Evolutionary conservation across 2,329 filamentous ascomycete genomes (phyloP), one percentile per base, ranked within the genome.

Genomic region (Aspergillus tanneri): DNA sequence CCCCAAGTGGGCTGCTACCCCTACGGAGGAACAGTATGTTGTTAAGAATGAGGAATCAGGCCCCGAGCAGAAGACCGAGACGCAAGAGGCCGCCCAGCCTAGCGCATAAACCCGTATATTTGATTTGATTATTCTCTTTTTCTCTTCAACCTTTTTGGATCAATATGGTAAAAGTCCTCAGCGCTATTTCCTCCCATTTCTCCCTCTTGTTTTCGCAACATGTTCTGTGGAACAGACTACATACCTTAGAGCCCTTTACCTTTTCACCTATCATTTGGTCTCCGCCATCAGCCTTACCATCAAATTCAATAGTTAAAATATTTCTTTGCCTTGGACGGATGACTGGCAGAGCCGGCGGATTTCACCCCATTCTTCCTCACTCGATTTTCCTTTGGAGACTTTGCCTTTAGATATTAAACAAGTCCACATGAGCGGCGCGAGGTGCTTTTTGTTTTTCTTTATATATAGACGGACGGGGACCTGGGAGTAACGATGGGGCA

Each of bases 1-100:
- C 18, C 68, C 74, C 25, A 75, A 74, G 50, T 75, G 73, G 72
- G 70, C 66, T 35, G 35, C n/a, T 47, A 14, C 50, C 62, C 23
- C 63, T 70, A n/a, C n/a, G 61, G 53, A 64, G 50, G 55, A 60
- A 36, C 49, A 58, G 43, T 50, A 50, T 43, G 51, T 39, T 41
- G 42, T 56, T 38, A 53, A 61, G 53, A 63, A 60, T 34, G 61
- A 61, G 52, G 59, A 61, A 14, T 43, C 63, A 11, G 54, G 50
- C n/a, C 28, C 46, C 18, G 60, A 64, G 56, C 57, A 64, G 58
- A 60, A 62, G 52, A 54, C 46, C 19, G 63, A 63, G 52, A 56
- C 39, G 24, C 54, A 58, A 52, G 62, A 63, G 44, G 60, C 43
- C 24, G 46, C 52, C 32, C 56, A 65, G 53, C 49, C 63, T 38